A percentile compares a stretch with the other conserved stretches of the same genome.
phyloP scores from a whole-genome alignment of 169 alveolate genomes.

The Cryptosporidium bovis region DNA sequence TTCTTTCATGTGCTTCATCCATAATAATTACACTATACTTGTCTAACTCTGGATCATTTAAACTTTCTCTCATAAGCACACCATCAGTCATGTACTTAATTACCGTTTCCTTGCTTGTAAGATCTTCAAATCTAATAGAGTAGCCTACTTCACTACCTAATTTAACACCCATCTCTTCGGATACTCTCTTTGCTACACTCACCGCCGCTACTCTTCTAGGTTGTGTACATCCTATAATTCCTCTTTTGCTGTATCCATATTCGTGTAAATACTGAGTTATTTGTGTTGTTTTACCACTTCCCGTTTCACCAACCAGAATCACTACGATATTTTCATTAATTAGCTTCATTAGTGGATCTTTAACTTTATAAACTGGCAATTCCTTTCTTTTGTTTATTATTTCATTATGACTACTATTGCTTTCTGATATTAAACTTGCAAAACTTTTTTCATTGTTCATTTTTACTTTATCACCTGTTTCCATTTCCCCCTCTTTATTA shows the following conservation, averaged over 20 bases:
- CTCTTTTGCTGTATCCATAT: constrained; percentile 90
- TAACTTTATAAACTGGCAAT: constrained; percentile 87
- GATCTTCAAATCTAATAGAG: constrained; percentile 99
- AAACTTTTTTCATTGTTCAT: constrained; percentile 55
- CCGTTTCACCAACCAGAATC: constrained; percentile 99
- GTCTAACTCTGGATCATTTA: constrained; percentile 97
- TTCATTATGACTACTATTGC: neutral
- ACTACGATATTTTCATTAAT: constrained; percentile 93
- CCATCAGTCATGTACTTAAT: constrained; percentile 99
- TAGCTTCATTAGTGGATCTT: constrained; percentile 71
- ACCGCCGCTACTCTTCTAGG: constrained; percentile 99
- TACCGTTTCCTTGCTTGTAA: constrained; percentile 92
- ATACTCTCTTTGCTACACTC: constrained; percentile 99
- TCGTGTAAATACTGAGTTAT: constrained; percentile 96
- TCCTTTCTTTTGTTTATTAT: constrained; percentile 71
- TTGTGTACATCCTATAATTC: constrained; percentile 99
- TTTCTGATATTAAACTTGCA: neutral
- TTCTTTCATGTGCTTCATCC: constrained; percentile 99
- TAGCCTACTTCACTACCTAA: constrained; percentile 98
- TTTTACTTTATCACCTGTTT: neutral
- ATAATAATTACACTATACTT: constrained; percentile 96
- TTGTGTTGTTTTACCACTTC: constrained; percentile 99
- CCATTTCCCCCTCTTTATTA: neutral
- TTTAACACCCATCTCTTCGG: constrained; percentile 96
- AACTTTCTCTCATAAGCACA: constrained; percentile 97